These are phyloP conservation scores for Globisporangium perplexum DNA, from an alignment of 352 stramenopile species.

Conservation along the genomic window DNA sequence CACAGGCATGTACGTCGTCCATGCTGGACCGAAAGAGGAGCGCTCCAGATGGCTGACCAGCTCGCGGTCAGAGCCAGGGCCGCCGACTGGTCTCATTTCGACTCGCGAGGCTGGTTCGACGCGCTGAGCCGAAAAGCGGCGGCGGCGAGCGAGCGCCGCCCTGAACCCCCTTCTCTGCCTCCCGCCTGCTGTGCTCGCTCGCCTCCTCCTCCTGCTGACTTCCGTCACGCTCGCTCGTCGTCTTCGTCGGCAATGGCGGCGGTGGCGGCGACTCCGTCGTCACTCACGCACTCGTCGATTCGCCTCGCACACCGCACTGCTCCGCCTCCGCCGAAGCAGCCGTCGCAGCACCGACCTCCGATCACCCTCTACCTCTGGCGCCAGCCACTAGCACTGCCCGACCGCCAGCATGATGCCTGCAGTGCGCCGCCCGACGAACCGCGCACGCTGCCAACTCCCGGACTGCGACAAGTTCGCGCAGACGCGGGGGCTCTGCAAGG, in stretches of 20 bases:
- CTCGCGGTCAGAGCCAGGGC: background rate
- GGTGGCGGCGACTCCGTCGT: too few relatives aligned
- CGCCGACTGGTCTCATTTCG: conserved; percentile 9
- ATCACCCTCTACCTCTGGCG: background rate
- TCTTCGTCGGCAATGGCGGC: conserved; percentile 1
- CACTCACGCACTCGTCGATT: conserved; percentile 31
- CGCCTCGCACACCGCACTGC: conserved; percentile 16
- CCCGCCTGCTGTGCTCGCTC: too few relatives aligned
- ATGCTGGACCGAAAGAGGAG: conserved; percentile 7
- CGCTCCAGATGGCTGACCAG: conserved; percentile 9
- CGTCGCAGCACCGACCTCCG: conserved; percentile 13
- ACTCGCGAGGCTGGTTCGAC: background rate
- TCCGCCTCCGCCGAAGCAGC: conserved; percentile 8
- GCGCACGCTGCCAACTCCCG: conserved; percentile 63
- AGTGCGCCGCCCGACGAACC: conserved; percentile 55
- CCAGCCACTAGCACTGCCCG: conserved; percentile 13
- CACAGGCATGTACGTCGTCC: too few relatives aligned
- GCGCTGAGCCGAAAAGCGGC: conserved; percentile 7
- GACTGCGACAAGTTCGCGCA: conserved; percentile 84
- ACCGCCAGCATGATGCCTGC: conserved; percentile 21
- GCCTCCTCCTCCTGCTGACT: background rate
- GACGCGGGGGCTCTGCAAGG: conserved; percentile 75
- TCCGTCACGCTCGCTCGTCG: background rate
- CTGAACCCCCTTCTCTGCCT: conserved; percentile 16
- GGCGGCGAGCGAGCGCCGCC: background rate